Base-by-base conservation (phyloP, 2,329 filamentous ascomycete genomes). In the Arthrocladium fulminans region DNA sequence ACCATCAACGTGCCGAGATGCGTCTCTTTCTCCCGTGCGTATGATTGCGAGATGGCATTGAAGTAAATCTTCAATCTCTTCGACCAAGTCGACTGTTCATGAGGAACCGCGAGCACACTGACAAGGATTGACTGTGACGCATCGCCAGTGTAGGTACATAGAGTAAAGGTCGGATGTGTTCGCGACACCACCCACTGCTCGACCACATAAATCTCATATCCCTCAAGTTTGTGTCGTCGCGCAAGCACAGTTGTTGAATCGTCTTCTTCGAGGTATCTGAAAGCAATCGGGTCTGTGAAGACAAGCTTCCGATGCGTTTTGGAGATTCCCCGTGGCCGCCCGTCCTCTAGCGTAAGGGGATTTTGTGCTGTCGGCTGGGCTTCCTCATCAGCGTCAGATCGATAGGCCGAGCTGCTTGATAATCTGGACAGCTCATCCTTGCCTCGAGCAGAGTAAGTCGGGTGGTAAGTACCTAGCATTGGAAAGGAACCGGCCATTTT, bases 141-240 rank as follows among this genome's bases (percentile, higher is more conserved):
- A 59, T 96, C 88, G 47, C 90, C 92, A 0, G 90, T 97, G 62
- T 92, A 96, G 2, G 89, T 95, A 35, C 85, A 86, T 55, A 97
- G 94, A 43, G 94, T 79, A 54, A 94, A 86, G 13, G 90, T 96
- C 1, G 90, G 90, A 53, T 94, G 88, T 49, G 81, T 77, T 45
- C 92, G 81, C 10, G 90, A 96, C 66, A 89, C 96, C 4, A 88
- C 88, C 92, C 92, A 98, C 73, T 98, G 92, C 65, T 97, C 92
- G 55, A 97, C 88, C 13, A 97, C 70, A 66, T 97, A 97, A 53
- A 90, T 74, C 65, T 97, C 89, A 67, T 96, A 97, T 56, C 90
- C 90, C 52, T 78, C 71, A 4, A 98, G 75, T 43, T 77, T 72
- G 43, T 76, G 74, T 48, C 80, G 79, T 46, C 84, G 82, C 57